Evolutionary conservation across 2,329 filamentous ascomycete species (phyloP).

Genomic region (Didymella pomorum): DNA sequence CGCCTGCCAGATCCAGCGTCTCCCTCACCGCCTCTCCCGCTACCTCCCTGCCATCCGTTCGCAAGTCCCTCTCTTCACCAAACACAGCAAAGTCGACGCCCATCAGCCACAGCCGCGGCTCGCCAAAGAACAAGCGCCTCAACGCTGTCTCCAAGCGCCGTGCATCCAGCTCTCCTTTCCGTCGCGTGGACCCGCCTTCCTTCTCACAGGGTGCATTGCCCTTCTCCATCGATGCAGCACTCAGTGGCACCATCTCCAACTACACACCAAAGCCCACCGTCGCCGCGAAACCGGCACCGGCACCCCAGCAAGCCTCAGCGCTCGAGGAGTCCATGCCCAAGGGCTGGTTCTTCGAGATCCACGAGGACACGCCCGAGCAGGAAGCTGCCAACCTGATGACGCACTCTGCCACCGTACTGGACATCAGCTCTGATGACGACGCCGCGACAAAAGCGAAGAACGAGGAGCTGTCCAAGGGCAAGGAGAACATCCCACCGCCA

Average conservation of each 20-base stretch:
- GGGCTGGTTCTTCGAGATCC: constrained; percentile 89
- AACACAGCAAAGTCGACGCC: constrained; percentile 54
- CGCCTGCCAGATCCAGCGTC: constrained; percentile 35
- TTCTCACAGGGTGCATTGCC: constrained; percentile 65
- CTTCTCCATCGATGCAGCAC: constrained; percentile 85
- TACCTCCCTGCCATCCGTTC: constrained; percentile 36
- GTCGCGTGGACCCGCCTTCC: constrained; percentile 74
- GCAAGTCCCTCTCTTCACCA: constrained; percentile 54
- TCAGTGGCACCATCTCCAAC: constrained; percentile 75
- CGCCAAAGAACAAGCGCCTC: constrained; percentile 75
- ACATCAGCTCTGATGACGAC: constrained; percentile 90
- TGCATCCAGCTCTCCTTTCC: constrained; percentile 66
- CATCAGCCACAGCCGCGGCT: constrained; percentile 69
- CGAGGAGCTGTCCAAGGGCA: constrained; percentile 70
- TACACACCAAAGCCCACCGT: constrained; percentile 60
- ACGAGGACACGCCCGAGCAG: constrained; percentile 89
- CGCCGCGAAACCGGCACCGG: constrained; percentile 46
- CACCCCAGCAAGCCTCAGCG: constrained; percentile 43
- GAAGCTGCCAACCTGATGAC: constrained; percentile 93
- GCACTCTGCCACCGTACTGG: constrained; percentile 84
- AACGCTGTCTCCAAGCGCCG: constrained; percentile 74
- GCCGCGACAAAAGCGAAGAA: constrained; percentile 63
- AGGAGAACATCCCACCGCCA: constrained; percentile 89
- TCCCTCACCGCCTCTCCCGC: constrained; percentile 40
- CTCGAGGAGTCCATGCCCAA: constrained; percentile 65